Conservation (phyloP, 2,329 filamentous ascomycete genomes). For the Trichoderma afroharzianum region DNA sequence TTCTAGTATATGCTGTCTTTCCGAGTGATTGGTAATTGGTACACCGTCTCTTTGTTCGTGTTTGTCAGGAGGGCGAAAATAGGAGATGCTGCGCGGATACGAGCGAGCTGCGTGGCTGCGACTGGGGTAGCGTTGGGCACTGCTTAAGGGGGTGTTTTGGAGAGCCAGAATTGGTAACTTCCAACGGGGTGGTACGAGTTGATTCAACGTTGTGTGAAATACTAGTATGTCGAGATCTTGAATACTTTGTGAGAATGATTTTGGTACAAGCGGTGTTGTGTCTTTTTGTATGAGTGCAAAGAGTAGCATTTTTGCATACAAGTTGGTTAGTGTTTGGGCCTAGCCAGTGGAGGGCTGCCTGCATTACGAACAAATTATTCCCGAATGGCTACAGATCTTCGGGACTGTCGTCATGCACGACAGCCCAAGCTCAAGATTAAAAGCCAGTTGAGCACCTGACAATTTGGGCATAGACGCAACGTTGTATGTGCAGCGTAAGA, state of each 20-base stretch:
- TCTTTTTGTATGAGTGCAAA: background rate
- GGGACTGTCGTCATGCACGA: slow-evolving; percentile 4
- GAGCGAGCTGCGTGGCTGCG: background rate
- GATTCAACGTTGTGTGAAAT: background rate
- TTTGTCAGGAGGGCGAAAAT: background rate
- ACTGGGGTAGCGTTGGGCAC: background rate
- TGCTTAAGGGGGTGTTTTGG: background rate
- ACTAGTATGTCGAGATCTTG: background rate
- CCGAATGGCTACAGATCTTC: slow-evolving; percentile 6
- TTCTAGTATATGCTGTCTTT: background rate
- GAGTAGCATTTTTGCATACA: background rate
- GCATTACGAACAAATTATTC: background rate
- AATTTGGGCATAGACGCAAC: background rate
- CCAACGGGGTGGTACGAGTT: background rate
- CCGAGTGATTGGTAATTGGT: background rate
- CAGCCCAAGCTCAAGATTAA: background rate
- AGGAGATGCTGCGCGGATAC: background rate
- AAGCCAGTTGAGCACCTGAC: background rate
- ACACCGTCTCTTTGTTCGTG: background rate
- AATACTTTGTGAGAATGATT: background rate
- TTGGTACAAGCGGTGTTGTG: background rate
- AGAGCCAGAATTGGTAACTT: background rate
- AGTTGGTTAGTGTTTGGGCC: background rate
- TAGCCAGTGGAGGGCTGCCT: background rate
- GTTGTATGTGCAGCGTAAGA: background rate